Percentiles rank a stretch among this genome's conserved stretches.
Conservation (phyloP, 2,329 filamentous ascomycete genomes). For the Gaeumannomyces tritici region DNA sequence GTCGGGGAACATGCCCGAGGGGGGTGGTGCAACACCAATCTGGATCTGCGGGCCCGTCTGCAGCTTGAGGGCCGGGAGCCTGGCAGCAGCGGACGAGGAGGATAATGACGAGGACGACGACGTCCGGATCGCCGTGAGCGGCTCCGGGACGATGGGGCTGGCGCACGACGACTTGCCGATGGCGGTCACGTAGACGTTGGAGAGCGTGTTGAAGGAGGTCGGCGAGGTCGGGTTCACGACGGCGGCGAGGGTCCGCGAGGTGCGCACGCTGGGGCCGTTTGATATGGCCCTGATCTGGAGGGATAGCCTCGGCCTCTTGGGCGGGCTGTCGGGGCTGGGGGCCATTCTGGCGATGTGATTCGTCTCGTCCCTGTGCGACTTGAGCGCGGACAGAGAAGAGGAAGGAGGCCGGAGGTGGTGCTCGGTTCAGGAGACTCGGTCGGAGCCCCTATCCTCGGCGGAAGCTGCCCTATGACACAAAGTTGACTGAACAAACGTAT, state of each 20-base stretch:
- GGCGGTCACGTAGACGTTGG: constrained; percentile 54
- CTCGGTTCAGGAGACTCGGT: neutral
- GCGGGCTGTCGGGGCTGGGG: constrained; percentile 16
- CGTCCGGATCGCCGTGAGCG: constrained; percentile 40
- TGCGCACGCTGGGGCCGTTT: constrained; percentile 24
- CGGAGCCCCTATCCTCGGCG: neutral
- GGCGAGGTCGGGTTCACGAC: constrained; percentile 47
- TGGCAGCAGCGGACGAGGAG: no score
- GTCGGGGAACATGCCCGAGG: constrained; percentile 35
- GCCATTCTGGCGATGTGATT: neutral
- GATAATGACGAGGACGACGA: no score
- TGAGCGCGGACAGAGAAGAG: neutral
- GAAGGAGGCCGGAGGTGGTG: neutral
- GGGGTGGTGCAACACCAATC: constrained; percentile 18
- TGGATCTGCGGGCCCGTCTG: constrained; percentile 26
- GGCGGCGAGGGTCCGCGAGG: constrained; percentile 32
- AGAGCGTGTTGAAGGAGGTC: constrained; percentile 56
- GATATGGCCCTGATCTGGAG: constrained; percentile 34
- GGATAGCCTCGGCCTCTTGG: constrained; percentile 44
- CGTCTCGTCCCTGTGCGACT: neutral
- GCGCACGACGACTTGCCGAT: constrained; percentile 43
- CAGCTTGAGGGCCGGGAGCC: constrained; percentile 22
- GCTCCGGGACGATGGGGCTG: constrained; percentile 35
- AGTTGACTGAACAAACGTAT: no score
- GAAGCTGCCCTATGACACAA: neutral